Evolutionary conservation across 139 green algal species (phyloP), one percentile per base, ranked within the genome.

Genomic region (Tetratostichococcus sp.): DNA sequence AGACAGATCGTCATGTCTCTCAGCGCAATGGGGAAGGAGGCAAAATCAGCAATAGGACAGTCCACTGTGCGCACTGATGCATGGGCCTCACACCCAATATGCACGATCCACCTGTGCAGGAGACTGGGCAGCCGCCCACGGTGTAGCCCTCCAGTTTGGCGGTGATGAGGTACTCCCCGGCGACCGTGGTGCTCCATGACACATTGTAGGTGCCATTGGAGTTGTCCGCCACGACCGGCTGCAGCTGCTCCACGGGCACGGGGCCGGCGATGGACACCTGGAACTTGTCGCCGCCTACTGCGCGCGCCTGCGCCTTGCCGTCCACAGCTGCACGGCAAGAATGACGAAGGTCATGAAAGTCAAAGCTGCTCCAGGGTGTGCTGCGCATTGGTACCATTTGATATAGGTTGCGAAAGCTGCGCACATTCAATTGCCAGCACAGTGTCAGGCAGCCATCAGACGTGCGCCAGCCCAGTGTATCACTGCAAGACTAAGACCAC

Each of bases 191-290:
- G 26, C 1, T 67, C 77, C 77, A 82, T 1, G 3, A 35, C 26
- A 77, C 72, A 26, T 62, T 67, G 67, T 82, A 77, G 17, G 77
- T 82, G 65, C 75, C 75, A 25, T 79, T 69, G 28, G 67, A n/a
- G 57, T 79, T 79, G 50, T 79, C 75, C 30, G 34, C 35, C 26
- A 79, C n/a, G 23, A 42, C 22, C 33, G 75, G 25, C 32, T 68
- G 50, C 33, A 35, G 75, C 43, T 25, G 57, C 31, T 57, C 35
- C 21, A 3, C 43, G n/a, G 32, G 42, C 14, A 26, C 67, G 14
- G 75, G 75, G 0, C 75, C 75, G 14, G 68, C 39, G 4, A 79
- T 57, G 32, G 32, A 35, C 26, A 79, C 43, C 11, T 30, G 17
- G 30, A 79, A 79, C 19, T 50, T 17, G 35, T 79, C 75, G 19